These are phyloP conservation scores for Kodamaea laetipori DNA, from an alignment of 805 yeast species.

Conservation along the genomic window DNA sequence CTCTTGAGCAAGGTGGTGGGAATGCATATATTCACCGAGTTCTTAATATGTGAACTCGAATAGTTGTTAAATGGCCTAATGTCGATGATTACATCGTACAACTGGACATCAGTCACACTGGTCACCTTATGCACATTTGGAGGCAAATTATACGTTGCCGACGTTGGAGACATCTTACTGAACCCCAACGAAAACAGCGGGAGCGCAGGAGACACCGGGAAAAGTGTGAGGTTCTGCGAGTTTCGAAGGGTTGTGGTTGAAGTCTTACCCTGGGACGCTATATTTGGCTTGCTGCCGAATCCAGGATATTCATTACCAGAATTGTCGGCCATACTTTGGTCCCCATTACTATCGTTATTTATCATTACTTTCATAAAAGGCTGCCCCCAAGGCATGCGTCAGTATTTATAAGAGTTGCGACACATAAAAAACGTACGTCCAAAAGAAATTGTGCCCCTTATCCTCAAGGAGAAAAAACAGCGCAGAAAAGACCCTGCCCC, in stretches of 20 bases:
- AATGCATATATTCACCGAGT: conserved; percentile 42
- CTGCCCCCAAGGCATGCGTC: not conserved
- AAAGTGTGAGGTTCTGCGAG: conserved; percentile 14
- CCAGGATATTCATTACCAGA: not conserved
- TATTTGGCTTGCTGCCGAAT: too few relatives aligned
- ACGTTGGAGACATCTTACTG: conserved; percentile 9
- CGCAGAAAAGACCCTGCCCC: conserved; percentile 4
- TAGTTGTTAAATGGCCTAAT: conserved; percentile 42
- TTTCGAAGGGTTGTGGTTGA: not conserved
- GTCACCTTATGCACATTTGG: conserved; percentile 12
- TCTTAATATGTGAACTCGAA: conserved; percentile 29
- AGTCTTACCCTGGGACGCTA: not conserved
- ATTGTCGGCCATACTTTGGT: not conserved
- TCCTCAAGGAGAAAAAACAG: not conserved
- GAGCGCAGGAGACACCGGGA: conserved; percentile 9
- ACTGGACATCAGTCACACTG: conserved; percentile 11
- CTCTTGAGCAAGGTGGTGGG: conserved; percentile 49
- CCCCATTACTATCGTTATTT: not conserved
- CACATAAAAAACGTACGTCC: not conserved
- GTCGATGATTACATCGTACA: conserved; percentile 32
- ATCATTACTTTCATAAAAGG: not conserved
- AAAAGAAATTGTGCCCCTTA: conserved; percentile 3
- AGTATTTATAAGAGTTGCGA: not conserved
- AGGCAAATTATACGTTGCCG: conserved; percentile 9
- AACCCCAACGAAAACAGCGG: conserved; percentile 8